Evolutionary conservation across 2,329 filamentous ascomycete species (phyloP).

Genomic region (Beauveria varroae): DNA sequence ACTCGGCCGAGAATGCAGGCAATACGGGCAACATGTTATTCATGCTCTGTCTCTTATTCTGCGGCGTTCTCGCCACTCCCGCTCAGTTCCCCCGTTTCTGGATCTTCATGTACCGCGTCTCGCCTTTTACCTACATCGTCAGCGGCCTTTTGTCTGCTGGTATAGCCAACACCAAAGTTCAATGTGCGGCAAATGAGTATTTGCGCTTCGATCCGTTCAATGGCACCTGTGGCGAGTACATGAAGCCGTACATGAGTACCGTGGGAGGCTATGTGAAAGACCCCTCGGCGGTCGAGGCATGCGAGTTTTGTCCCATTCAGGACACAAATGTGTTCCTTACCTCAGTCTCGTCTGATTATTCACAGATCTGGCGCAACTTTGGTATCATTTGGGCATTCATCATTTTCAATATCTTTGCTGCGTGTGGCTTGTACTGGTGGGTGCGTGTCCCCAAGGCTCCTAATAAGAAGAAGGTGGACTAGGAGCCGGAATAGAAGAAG

Average conservation of each 20-base stretch:
- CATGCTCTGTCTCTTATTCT: conserved; percentile 66
- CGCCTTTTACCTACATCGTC: conserved; percentile 76
- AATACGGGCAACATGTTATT: conserved; percentile 72
- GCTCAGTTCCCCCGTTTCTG: conserved; percentile 62
- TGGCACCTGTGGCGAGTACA: conserved; percentile 54
- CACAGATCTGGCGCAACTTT: conserved; percentile 60
- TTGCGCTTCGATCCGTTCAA: conserved; percentile 57
- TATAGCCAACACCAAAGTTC: conserved; percentile 57
- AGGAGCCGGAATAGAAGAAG: conserved; percentile 13
- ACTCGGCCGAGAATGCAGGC: conserved; percentile 65
- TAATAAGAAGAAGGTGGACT: conserved; percentile 15
- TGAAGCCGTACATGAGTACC: conserved; percentile 39
- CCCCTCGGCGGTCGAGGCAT: conserved; percentile 36
- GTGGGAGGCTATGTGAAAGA: conserved; percentile 50
- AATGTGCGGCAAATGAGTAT: conserved; percentile 63
- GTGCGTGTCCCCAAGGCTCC: conserved; percentile 35
- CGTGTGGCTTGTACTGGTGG: conserved; percentile 36
- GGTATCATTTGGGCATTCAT: conserved; percentile 55
- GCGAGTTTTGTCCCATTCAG: conserved; percentile 46
- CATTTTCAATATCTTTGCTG: conserved; percentile 48
- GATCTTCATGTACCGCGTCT: conserved; percentile 65
- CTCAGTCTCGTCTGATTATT: conserved; percentile 42
- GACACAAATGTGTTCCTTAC: conserved; percentile 48
- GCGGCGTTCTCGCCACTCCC: conserved; percentile 62
- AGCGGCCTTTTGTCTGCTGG: conserved; percentile 63